Evolutionary conservation across 2,329 filamentous ascomycete genomes (phyloP).

Genomic region (Fusarium robinianum): DNA sequence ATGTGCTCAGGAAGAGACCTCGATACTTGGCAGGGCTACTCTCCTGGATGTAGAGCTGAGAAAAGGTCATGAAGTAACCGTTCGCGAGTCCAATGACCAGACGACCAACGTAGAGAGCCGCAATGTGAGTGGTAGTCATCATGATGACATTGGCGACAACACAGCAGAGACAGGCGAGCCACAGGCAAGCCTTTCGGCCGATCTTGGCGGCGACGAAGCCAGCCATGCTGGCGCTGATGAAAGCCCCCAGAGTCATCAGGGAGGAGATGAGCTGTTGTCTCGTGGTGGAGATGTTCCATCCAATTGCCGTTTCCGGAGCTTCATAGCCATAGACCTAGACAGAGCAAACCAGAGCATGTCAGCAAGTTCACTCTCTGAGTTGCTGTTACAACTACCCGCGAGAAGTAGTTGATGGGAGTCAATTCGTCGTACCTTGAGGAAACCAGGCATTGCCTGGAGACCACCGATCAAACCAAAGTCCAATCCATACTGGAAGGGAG

Average conservation of each 20-base stretch:
- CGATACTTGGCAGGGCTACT: slow-evolving; percentile 30
- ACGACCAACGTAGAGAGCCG: slow-evolving; percentile 20
- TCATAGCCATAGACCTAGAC: slow-evolving; percentile 27
- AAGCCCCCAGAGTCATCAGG: slow-evolving; percentile 31
- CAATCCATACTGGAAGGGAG: slow-evolving; percentile 31
- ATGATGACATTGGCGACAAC: slow-evolving; percentile 30
- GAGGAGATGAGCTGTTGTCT: slow-evolving; percentile 31
- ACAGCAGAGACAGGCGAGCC: slow-evolving; percentile 29
- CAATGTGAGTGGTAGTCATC: slow-evolving; percentile 31
- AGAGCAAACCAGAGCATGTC: too few species aligned
- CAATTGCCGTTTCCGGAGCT: slow-evolving; percentile 28
- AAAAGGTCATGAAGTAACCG: slow-evolving; percentile 33
- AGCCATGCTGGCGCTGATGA: slow-evolving; percentile 31
- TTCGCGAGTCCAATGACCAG: slow-evolving; percentile 29
- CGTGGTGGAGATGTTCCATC: slow-evolving; percentile 32
- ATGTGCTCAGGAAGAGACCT: slow-evolving; percentile 28
- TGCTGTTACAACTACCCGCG: neutral
- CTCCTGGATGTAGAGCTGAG: slow-evolving; percentile 31
- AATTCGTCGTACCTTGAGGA: slow-evolving; percentile 28
- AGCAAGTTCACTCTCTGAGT: too few species aligned
- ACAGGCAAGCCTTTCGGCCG: slow-evolving; percentile 24
- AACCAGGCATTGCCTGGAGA: slow-evolving; percentile 30
- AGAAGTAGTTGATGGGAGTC: too few species aligned
- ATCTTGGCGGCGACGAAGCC: slow-evolving; percentile 23
- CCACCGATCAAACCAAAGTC: slow-evolving; percentile 32